Evolutionary conservation across 257 asterid species (phyloP), one percentile per base, ranked within the genome.

Genomic region (Salvia rosmarinus): DNA sequence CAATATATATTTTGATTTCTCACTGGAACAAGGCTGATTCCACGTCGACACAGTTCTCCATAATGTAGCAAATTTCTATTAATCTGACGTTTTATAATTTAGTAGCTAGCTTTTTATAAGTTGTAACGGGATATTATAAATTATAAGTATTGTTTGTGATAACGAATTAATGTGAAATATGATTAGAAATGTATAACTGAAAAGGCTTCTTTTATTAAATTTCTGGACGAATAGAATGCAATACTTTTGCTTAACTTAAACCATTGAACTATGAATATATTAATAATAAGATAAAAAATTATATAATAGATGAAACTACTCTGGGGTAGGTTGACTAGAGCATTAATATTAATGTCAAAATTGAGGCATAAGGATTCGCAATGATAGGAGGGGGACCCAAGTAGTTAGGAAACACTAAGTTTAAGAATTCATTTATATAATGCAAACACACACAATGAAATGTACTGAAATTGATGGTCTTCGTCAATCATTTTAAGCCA

Each of bases 341-440:
- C 28, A 68, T 74, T 76, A 82, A 80, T 73, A 87, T 86, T 85
- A 83, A 84, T n/a, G n/a, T n/a, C 80, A 72, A 23, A 64, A 37
- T 84, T 84, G 59, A 57, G 81, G 81, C 60, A 63, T 2, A 60
- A 74, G 72, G 86, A 75, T 78, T 79, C 79, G n/a, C 89, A 83
- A 86, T 82, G 84, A 90, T 88, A 79, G 67, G 73, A 68, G 74
- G 75, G 91, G 90, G 76, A 69, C 93, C 92, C 56, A 81, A 82
- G 89, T 83, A 76, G 95, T 83, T 88, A 81, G 82, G 87, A 90
- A 88, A 76, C 69, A 34, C 66, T 23, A 78, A 54, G 81, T 72
- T 77, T 77, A 80, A 83, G 70, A 83, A 83, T 82, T 81, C 70
- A 58, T 56, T 64, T 60, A 32, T 14, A 57, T 21, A 12, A 40